Percentiles rank a stretch among this genome's conserved stretches.
These are phyloP conservation scores for Athelia psychrophila DNA, from an alignment of 1,284 basidiomycete species.

Conservation along the genomic window DNA sequence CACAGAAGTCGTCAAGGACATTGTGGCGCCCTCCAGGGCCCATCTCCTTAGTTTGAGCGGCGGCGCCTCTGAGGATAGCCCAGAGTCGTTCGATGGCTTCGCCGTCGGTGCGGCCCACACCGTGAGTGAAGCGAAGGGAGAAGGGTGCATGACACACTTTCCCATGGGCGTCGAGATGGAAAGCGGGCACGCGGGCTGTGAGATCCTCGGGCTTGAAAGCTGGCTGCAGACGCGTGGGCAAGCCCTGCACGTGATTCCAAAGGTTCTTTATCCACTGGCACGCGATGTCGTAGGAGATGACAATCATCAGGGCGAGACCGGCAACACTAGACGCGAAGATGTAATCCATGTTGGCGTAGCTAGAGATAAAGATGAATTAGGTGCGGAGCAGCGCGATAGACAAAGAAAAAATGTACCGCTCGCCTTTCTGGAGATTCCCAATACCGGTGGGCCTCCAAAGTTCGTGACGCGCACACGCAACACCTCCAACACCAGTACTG, in stretches of 20 bases:
- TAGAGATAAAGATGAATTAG: conserved; percentile 6
- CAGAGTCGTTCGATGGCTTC: conserved; percentile 13
- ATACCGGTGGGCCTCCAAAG: conserved; percentile 11
- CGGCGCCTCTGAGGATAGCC: conserved; percentile 5
- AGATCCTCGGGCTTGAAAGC: conserved; percentile 4
- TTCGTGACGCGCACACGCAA: conserved; percentile 14
- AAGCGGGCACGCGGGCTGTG: neutral
- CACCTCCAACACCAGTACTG: conserved; percentile 11
- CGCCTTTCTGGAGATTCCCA: conserved; percentile 19
- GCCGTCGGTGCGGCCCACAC: conserved; percentile 9
- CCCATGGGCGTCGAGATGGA: conserved; percentile 7
- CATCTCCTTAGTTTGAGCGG: conserved; percentile 11
- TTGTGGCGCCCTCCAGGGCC: conserved; percentile 7
- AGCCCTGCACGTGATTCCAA: conserved; percentile 1
- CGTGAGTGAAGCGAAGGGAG: conserved; percentile 7
- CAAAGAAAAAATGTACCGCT: too few relatives aligned
- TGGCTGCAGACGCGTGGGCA: conserved; percentile 3
- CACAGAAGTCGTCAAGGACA: conserved; percentile 10
- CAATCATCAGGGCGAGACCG: conserved; percentile 5
- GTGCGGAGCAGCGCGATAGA: too few relatives aligned
- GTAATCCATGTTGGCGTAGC: conserved; percentile 31
- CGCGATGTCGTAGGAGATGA: conserved; percentile 29
- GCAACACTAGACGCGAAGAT: conserved; percentile 19
- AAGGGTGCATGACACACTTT: conserved; percentile 2
- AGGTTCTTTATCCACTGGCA: conserved; percentile 28